Conservation (phyloP, 2,329 filamentous ascomycete species). For the Aspergillus chevalieri region DNA sequence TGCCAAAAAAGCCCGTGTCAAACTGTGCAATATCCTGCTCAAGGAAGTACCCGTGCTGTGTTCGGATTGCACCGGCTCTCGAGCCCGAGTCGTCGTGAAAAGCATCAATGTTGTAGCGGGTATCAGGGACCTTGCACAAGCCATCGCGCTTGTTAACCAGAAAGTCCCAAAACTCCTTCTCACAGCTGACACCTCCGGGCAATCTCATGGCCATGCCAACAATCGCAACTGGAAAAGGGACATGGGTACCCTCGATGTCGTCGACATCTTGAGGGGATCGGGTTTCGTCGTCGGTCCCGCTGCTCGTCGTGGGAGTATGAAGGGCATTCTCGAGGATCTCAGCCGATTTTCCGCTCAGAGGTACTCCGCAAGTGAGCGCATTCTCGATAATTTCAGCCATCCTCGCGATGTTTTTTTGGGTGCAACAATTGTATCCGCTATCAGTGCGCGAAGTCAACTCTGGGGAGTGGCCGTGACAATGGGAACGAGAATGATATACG, state of each 20-base stretch:
- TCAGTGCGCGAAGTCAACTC: neutral
- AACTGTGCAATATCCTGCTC: constrained; percentile 16
- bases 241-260: neutral
- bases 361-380: neutral
- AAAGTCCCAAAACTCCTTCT: constrained; percentile 10
- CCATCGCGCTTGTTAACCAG: constrained; percentile 10
- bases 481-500: neutral
- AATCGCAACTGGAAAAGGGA: constrained; percentile 5
- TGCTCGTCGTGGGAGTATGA: neutral
- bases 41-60: constrained; percentile 17
- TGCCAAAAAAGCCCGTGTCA: constrained; percentile 20
- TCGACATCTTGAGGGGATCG: neutral
- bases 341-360: neutral
- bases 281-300: neutral
- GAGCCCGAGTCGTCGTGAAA: constrained; percentile 13
- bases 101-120: constrained; percentile 17
- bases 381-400: neutral
- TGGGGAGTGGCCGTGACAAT: neutral
- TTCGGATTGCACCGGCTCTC: constrained; percentile 1
- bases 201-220: constrained; percentile 14
- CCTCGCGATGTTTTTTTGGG: neutral
- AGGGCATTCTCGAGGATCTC: neutral
- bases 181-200: constrained; percentile 8
- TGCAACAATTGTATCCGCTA: neutral
- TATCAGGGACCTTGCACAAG: constrained; percentile 11